A percentile compares a stretch with the other conserved stretches of the same genome.
Evolutionary conservation across 2,329 filamentous ascomycete species (phyloP).

Genomic region (Mollisiaceae sp.): DNA sequence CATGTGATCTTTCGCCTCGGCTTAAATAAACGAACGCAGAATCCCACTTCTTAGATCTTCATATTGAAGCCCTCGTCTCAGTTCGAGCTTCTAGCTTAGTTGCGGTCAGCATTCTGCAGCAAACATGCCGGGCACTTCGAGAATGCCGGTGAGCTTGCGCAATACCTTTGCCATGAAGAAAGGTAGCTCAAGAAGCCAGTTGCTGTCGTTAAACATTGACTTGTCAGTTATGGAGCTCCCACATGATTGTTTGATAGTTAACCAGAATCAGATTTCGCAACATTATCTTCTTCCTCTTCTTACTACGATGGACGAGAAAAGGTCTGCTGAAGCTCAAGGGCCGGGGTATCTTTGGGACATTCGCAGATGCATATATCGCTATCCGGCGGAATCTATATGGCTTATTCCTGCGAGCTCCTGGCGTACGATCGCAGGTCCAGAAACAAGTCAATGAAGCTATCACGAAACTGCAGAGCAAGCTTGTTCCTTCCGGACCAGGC

Average conservation of each 20-base stretch:
- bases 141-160: constrained; percentile 73
- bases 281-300: constrained; percentile 85
- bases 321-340: constrained; percentile 85
- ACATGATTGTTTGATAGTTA: constrained; percentile 13
- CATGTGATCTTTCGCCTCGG: constrained; percentile 26
- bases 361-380: constrained; percentile 74
- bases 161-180: constrained; percentile 69
- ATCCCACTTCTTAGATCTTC: constrained; percentile 10
- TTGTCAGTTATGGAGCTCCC: constrained; percentile 56
- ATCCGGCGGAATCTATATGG: constrained; percentile 78
- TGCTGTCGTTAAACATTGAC: constrained; percentile 69
- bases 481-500: constrained; percentile 74
- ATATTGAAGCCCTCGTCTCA: constrained; percentile 9
- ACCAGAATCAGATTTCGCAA: constrained; percentile 70
- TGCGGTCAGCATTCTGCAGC: constrained; percentile 1
- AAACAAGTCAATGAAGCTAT: constrained; percentile 83
- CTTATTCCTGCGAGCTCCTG: constrained; percentile 83
- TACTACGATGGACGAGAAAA: constrained; percentile 82
- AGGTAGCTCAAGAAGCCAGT: constrained; percentile 58
- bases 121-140: constrained; percentile 69
- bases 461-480: constrained; percentile 80
- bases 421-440: constrained; percentile 84
- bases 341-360: constrained; percentile 81
- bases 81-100: constrained; percentile 1
- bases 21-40: constrained; percentile 18